Evolutionary conservation across 768 basidiomycete species (phyloP).

Genomic region (Boletales sp.): DNA sequence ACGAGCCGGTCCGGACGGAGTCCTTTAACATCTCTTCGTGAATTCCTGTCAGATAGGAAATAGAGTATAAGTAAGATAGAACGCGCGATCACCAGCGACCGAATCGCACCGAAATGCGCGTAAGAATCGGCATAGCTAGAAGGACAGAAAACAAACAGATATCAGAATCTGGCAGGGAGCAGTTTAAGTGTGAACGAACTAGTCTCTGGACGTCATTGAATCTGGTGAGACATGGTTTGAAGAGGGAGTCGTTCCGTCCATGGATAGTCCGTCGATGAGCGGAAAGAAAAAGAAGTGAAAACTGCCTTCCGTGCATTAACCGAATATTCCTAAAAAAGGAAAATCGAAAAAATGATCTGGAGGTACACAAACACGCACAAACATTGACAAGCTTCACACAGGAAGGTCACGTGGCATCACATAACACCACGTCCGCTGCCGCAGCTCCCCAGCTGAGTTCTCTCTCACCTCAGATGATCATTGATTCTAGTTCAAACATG

Average conservation of each 20-base stretch:
- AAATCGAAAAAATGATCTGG: slow-evolving; percentile 8
- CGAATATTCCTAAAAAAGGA: slow-evolving; percentile 5
- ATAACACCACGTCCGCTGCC: too few relatives aligned
- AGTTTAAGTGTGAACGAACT: slow-evolving; percentile 53
- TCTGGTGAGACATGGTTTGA: slow-evolving; percentile 24
- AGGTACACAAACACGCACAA: slow-evolving; percentile 12
- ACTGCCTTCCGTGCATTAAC: neutral
- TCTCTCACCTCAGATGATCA: slow-evolving; percentile 19
- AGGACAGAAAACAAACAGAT: slow-evolving; percentile 29
- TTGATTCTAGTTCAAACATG: slow-evolving; percentile 25
- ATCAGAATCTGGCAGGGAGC: slow-evolving; percentile 36
- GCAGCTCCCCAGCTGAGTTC: neutral
- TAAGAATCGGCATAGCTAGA: slow-evolving; percentile 92
- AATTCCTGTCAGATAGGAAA: slow-evolving; percentile 56
- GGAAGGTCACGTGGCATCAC: slow-evolving; percentile 18
- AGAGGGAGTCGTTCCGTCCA: slow-evolving; percentile 32
- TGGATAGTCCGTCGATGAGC: slow-evolving; percentile 8
- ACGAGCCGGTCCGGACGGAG: slow-evolving; percentile 89
- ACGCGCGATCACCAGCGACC: neutral
- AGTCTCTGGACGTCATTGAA: slow-evolving; percentile 84
- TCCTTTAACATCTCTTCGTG: slow-evolving; percentile 99
- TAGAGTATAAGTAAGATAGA: slow-evolving; percentile 3
- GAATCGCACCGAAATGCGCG: slow-evolving; percentile 79
- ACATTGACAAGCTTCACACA: neutral
- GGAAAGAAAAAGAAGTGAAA: slow-evolving; percentile 1